Conservation (phyloP, 1,284 basidiomycete species). For the Austropuccinia psidii region DNA sequence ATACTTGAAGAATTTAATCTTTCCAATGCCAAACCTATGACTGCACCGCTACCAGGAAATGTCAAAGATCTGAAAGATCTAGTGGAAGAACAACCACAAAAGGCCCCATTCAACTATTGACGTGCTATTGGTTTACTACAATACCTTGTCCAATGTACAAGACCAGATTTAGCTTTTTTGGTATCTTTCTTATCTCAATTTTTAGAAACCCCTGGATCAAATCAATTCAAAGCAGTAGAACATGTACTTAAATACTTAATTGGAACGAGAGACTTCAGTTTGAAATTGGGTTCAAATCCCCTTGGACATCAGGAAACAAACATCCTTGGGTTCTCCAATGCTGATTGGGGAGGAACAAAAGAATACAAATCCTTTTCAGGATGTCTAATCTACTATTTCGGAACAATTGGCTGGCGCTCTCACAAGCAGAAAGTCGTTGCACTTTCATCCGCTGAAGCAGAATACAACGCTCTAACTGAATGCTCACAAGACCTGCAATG, state of each 20-base stretch:
- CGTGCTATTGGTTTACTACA: not conserved
- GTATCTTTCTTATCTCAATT: not conserved
- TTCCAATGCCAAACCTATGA: not conserved
- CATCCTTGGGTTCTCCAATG: not conserved
- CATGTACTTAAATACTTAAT: not conserved
- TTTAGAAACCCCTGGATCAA: not conserved
- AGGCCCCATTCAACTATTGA: constrained; percentile 1
- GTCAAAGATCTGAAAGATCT: not conserved
- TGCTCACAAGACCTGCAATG: not conserved
- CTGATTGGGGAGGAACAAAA: not conserved
- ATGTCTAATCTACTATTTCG: not conserved
- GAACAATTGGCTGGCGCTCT: not conserved
- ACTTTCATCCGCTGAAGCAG: not conserved
- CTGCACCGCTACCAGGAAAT: not conserved
- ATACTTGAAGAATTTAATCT: not conserved
- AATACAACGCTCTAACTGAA: not conserved
- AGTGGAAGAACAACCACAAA: not conserved
- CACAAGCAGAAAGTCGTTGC: not conserved
- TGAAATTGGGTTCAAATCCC: not conserved
- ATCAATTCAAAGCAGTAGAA: not conserved
- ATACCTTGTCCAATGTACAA: constrained; percentile 17
- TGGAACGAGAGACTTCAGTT: not conserved
- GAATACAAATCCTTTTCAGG: not conserved
- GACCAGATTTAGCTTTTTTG: constrained; percentile 4
- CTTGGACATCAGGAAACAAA: not conserved